Percentiles rank a stretch among this genome's conserved stretches.
Conservation (phyloP, 1,284 basidiomycete species). For the Ceratobasidium sp. region DNA sequence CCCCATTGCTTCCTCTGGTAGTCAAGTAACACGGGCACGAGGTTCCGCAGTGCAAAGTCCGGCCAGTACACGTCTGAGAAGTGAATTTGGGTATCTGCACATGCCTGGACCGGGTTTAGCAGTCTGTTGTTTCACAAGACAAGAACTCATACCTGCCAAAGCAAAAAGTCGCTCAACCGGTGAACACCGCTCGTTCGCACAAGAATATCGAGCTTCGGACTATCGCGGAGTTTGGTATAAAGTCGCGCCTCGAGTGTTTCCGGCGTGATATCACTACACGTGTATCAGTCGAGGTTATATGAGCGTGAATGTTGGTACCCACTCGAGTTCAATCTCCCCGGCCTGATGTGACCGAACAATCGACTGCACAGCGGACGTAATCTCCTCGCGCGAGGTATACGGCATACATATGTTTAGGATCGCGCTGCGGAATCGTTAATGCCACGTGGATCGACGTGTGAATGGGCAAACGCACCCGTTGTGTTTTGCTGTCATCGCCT, state of each 20-base stretch:
- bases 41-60: slow-evolving; percentile 89
- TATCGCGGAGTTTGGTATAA: slow-evolving; percentile 73
- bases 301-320: slow-evolving; percentile 50
- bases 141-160: slow-evolving; percentile 84
- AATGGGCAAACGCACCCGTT: slow-evolving; percentile 63
- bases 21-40: slow-evolving; percentile 85
- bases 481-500: slow-evolving; percentile 83
- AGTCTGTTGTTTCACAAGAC: background rate
- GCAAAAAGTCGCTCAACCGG: slow-evolving; percentile 90
- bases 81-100: slow-evolving; percentile 89
- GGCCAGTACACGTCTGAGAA: slow-evolving; percentile 96
- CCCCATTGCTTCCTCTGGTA: slow-evolving; percentile 84
- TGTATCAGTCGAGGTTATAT: background rate
- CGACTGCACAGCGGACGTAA: slow-evolving; percentile 78
- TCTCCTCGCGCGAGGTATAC: slow-evolving; percentile 93
- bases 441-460: background rate
- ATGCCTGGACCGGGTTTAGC: slow-evolving; percentile 52
- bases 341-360: slow-evolving; percentile 66
- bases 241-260: slow-evolving; percentile 74
- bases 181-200: slow-evolving; percentile 93
- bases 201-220: slow-evolving; percentile 89
- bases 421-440: slow-evolving; percentile 64
- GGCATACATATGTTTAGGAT: slow-evolving; percentile 96
- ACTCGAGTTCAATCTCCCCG: slow-evolving; percentile 58
- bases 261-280: slow-evolving; percentile 69